Evolutionary conservation across 2,329 filamentous ascomycete species (phyloP).

Genomic region (Colletotrichum cereale): DNA sequence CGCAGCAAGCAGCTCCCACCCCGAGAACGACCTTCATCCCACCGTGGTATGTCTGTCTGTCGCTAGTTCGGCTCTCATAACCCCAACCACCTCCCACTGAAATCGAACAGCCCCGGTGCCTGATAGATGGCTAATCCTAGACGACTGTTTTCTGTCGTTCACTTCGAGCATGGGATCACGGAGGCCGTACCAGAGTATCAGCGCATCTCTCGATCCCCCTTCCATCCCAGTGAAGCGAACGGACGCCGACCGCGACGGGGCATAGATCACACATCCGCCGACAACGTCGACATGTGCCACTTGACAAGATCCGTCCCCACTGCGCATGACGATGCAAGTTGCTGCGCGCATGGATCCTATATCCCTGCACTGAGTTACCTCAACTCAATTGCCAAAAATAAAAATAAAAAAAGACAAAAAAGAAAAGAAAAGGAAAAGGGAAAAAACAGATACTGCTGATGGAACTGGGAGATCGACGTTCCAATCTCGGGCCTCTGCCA

Average conservation of each 20-base stretch:
- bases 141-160: not conserved
- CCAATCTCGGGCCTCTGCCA: not conserved
- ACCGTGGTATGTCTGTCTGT: too few species aligned
- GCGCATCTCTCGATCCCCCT: not conserved
- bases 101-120: not conserved
- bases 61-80: not conserved
- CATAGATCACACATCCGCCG: constrained; percentile 10
- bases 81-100: not conserved
- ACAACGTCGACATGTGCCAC: constrained; percentile 7
- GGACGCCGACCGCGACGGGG: not conserved
- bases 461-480: not conserved
- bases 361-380: not conserved
- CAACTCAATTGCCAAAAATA: too few species aligned
- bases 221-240: not conserved
- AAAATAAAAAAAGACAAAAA: too few species aligned
- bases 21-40: not conserved
- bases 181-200: constrained; percentile 4
- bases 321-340: constrained; percentile 15
- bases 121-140: too few species aligned
- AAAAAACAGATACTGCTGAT: too few species aligned
- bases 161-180: constrained; percentile 10
- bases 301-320: constrained; percentile 7
- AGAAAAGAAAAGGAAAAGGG: too few species aligned
- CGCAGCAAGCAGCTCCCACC: not conserved
- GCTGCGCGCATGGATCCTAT: constrained; percentile 26